A percentile compares a stretch with the other conserved stretches of the same genome.
phyloP scores from a whole-genome alignment of 2,329 filamentous ascomycete species.

The Escovopsis sp. region DNA sequence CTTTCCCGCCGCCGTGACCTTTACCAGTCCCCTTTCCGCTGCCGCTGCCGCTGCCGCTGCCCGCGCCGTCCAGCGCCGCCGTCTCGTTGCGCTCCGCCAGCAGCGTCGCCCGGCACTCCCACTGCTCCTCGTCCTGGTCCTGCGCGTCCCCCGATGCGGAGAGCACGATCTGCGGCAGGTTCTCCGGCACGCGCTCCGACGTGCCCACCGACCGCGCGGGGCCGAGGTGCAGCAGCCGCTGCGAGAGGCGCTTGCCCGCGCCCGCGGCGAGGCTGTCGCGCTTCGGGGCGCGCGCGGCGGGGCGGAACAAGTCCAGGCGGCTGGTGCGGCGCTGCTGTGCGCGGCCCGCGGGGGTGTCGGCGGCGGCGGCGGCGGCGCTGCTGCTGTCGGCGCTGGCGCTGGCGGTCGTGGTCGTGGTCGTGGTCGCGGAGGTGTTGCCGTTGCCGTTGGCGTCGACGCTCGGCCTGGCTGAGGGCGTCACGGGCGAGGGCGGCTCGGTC shows the following conservation, averaged over 20 bases:
- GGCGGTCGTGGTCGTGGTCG: too few relatives aligned
- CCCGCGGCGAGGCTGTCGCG: constrained; percentile 2
- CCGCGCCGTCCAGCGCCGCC: constrained; percentile 16
- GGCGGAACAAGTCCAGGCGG: constrained; percentile 28
- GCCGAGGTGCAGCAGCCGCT: constrained; percentile 58
- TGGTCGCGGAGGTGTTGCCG: too few relatives aligned
- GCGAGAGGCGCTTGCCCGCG: constrained; percentile 40
- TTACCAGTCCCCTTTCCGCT: neutral
- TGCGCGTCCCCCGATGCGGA: constrained; percentile 20
- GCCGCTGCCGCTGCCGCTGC: constrained; percentile 3
- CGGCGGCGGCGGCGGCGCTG: too few relatives aligned
- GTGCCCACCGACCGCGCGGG: constrained; percentile 27
- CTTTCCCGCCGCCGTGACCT: too few relatives aligned
- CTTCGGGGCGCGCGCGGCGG: constrained; percentile 6
- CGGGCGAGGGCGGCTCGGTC: too few relatives aligned
- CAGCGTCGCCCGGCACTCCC: constrained; percentile 90
- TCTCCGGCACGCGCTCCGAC: constrained; percentile 61
- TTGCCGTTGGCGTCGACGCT: too few relatives aligned
- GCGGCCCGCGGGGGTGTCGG: too few relatives aligned
- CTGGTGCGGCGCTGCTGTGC: constrained; percentile 20
- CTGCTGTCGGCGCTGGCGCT: too few relatives aligned
- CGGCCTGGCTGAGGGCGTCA: too few relatives aligned
- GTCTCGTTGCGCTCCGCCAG: constrained; percentile 52
- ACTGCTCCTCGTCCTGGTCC: constrained; percentile 52
- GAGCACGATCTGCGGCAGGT: constrained; percentile 60